These are phyloP conservation scores for Rhodamnia argentea DNA, from an alignment of 345 rosid genomes.

Conservation along the genomic window DNA sequence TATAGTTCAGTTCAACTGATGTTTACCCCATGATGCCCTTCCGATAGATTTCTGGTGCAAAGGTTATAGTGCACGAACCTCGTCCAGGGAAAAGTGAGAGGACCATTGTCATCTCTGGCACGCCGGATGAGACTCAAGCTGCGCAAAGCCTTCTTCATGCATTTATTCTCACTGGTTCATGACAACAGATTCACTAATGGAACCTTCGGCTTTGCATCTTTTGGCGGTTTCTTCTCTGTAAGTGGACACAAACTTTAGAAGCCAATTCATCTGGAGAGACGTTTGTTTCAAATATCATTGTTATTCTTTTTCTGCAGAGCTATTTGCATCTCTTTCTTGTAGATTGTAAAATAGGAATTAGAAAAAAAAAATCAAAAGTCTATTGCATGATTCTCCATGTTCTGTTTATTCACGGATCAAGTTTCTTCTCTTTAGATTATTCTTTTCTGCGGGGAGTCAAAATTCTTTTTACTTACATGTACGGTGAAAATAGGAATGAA, in stretches of 20 bases:
- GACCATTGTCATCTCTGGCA: conserved; percentile 84
- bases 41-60: conserved; percentile 93
- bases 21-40: conserved; percentile 9
- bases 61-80: conserved; percentile 80
- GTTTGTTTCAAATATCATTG: neutral
- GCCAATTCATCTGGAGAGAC: neutral
- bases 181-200: neutral
- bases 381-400: neutral
- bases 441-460: neutral
- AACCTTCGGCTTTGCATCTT: neutral
- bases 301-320: neutral
- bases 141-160: conserved; percentile 98
- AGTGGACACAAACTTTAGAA: neutral
- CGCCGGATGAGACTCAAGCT: conserved; percentile 89
- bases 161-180: conserved; percentile 71
- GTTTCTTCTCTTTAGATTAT: neutral
- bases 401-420: neutral
- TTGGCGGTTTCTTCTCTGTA: neutral
- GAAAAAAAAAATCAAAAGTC: neutral
- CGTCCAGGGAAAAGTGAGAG: conserved; percentile 61
- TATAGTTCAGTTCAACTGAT: conserved; percentile 11
- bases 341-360: neutral
- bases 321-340: neutral
- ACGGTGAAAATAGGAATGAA: neutral
- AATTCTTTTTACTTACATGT: neutral